Percentiles rank a stretch among this genome's conserved stretches.
These are phyloP conservation scores for Thermomyces lanuginosus DNA, from an alignment of 2,329 filamentous ascomycete species.

Conservation along the genomic window DNA sequence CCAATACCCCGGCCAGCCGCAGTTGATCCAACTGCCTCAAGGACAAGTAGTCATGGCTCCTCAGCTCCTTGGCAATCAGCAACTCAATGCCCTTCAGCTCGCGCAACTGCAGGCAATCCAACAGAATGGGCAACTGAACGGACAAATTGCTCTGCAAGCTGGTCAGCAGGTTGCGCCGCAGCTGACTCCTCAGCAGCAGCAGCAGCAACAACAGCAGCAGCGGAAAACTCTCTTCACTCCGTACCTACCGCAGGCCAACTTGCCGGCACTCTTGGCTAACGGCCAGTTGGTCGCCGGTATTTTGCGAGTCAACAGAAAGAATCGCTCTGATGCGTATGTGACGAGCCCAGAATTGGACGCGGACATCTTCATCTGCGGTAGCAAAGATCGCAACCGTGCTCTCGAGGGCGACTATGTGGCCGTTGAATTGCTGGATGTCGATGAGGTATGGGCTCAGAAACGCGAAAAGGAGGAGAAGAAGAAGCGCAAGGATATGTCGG, in stretches of 20 bases:
- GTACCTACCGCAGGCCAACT: slow-evolving; percentile 83
- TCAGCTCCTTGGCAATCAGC: slow-evolving; percentile 69
- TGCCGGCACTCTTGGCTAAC: slow-evolving; percentile 77
- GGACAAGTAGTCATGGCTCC: slow-evolving; percentile 73
- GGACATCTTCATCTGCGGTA: slow-evolving; percentile 98
- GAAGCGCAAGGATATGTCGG: slow-evolving; percentile 97
- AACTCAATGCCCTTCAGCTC: slow-evolving; percentile 73
- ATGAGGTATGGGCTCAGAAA: slow-evolving; percentile 98
- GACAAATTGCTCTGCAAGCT: slow-evolving; percentile 50
- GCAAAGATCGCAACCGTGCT: slow-evolving; percentile 94
- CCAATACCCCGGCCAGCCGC: slow-evolving; percentile 74
- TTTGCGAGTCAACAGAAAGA: slow-evolving; percentile 98
- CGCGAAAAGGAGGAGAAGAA: slow-evolving; percentile 99
- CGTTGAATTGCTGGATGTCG: slow-evolving; percentile 88
- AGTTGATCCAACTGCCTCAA: slow-evolving; percentile 68
- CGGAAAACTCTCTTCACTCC: slow-evolving; percentile 97
- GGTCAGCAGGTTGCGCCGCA: slow-evolving; percentile 57
- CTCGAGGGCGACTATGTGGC: slow-evolving; percentile 92
- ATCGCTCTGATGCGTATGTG: slow-evolving; percentile 94
- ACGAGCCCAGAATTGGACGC: slow-evolving; percentile 88
- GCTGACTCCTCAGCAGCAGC: slow-evolving; percentile 39
- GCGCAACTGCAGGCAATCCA: slow-evolving; percentile 85
- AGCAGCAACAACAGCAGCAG: slow-evolving; percentile 67
- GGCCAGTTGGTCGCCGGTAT: slow-evolving; percentile 93
- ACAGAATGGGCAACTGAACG: slow-evolving; percentile 72